phyloP scores from a whole-genome alignment of 2,329 filamentous ascomycete species.

The Scopulariopsis brevicaulis region DNA sequence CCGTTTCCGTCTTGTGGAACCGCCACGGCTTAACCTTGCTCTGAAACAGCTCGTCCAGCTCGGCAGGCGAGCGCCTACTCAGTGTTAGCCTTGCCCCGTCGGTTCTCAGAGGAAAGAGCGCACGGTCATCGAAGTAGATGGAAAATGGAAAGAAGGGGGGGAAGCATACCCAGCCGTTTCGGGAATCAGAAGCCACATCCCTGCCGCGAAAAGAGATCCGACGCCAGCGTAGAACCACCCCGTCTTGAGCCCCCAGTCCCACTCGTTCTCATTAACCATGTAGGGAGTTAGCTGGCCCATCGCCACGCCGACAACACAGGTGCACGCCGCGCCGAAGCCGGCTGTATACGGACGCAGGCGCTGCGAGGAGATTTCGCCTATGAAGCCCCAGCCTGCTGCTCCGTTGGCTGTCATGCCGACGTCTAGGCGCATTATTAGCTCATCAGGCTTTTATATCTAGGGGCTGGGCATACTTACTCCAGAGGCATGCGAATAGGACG shows the following conservation, averaged over 20 bases:
- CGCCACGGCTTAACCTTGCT: constrained; percentile 14
- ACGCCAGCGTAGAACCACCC: constrained; percentile 18
- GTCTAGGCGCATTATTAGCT: constrained; percentile 6
- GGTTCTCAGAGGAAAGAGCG: not conserved
- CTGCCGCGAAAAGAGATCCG: constrained; percentile 9
- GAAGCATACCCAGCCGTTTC: constrained; percentile 8
- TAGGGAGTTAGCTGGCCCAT: constrained; percentile 16
- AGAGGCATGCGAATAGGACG: constrained; percentile 12
- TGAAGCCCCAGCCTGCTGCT: constrained; percentile 16
- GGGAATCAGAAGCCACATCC: constrained; percentile 10
- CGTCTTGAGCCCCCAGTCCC: constrained; percentile 19
- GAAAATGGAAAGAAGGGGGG: not conserved
- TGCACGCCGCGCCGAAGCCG: constrained; percentile 16
- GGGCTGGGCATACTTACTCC: constrained; percentile 9
- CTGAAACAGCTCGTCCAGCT: constrained; percentile 17
- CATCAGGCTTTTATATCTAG: not conserved
- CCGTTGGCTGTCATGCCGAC: constrained; percentile 14
- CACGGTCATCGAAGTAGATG: not conserved
- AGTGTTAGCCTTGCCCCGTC: too few relatives aligned
- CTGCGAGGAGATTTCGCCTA: constrained; percentile 22
- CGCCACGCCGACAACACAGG: constrained; percentile 12
- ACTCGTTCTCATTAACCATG: constrained; percentile 18
- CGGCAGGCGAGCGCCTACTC: constrained; percentile 11
- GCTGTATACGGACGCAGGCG: constrained; percentile 19
- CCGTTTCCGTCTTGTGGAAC: constrained; percentile 9